A percentile compares a stretch with the other conserved stretches of the same genome.
phyloP scores from a whole-genome alignment of 768 basidiomycete genomes.

The Scleroderma bovista region DNA sequence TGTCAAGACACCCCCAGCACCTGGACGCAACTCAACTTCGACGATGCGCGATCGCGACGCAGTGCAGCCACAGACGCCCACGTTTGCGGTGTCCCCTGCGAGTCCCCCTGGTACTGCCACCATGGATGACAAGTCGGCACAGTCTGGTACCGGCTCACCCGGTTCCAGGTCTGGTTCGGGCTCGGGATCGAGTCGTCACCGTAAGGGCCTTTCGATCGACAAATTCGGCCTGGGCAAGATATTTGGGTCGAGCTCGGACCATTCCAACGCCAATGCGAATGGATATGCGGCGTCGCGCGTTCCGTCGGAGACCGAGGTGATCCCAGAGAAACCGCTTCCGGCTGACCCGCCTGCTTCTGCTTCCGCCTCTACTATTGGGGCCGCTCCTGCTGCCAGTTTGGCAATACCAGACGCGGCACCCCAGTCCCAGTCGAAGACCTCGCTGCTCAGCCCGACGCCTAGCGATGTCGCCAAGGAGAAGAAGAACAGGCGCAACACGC shows the following conservation, averaged over 20 bases:
- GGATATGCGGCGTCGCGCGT: constrained; percentile 29
- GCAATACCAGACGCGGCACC: constrained; percentile 9
- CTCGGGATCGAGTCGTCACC: constrained; percentile 46
- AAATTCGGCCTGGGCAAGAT: constrained; percentile 76
- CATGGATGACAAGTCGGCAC: constrained; percentile 23
- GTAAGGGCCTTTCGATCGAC: constrained; percentile 71
- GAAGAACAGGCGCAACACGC: constrained; percentile 71
- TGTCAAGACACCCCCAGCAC: too few relatives aligned
- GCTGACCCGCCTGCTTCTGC: constrained; percentile 7
- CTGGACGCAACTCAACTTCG: neutral
- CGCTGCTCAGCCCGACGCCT: constrained; percentile 34
- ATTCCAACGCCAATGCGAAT: constrained; percentile 25
- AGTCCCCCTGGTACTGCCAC: constrained; percentile 34
- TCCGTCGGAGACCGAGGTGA: constrained; percentile 36
- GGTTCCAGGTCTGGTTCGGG: constrained; percentile 36
- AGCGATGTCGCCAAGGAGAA: constrained; percentile 33
- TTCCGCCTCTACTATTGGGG: too few relatives aligned
- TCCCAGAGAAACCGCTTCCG: constrained; percentile 15
- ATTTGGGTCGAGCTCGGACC: constrained; percentile 44
- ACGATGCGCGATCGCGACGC: constrained; percentile 25
- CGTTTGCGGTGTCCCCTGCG: constrained; percentile 35
- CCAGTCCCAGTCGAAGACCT: constrained; percentile 24
- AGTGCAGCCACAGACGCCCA: constrained; percentile 25
- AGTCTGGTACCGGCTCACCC: constrained; percentile 23
- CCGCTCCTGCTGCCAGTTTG: too few relatives aligned